Percentiles rank a stretch among this genome's conserved stretches.
These are phyloP conservation scores for Chalciporus chontae DNA, from an alignment of 768 basidiomycete genomes.

Conservation along the genomic window DNA sequence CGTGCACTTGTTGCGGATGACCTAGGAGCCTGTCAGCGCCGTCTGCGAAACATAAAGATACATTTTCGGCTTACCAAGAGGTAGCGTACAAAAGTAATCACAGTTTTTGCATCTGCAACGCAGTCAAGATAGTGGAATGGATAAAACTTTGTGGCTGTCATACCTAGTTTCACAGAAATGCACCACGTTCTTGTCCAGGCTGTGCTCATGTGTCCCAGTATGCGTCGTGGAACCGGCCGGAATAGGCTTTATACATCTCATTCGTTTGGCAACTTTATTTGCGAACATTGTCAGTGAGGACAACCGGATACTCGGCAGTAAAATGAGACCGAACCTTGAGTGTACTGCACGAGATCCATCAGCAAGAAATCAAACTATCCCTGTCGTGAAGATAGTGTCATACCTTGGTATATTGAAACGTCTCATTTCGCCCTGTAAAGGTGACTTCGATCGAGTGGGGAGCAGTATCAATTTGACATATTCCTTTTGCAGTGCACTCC, in stretches of 20 bases:
- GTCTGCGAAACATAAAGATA: rapidly evolving
- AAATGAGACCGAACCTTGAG: conserved; percentile 37
- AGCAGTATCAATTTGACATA: conserved; percentile 51
- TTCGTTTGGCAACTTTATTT: conserved; percentile 40
- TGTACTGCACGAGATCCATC: conserved; percentile 34
- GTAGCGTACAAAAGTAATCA: conserved; percentile 56
- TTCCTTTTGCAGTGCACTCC: conserved; percentile 40
- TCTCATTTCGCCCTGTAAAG: conserved; percentile 51
- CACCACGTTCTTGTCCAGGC: conserved; percentile 35
- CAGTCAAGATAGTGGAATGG: background rate
- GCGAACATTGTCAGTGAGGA: background rate
- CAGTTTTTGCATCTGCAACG: conserved; percentile 47
- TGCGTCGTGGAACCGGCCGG: conserved; percentile 38
- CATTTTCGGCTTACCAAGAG: conserved; percentile 40
- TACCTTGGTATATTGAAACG: conserved; percentile 59
- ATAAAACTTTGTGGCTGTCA: background rate
- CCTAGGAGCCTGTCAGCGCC: conserved; percentile 29
- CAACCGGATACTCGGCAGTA: background rate
- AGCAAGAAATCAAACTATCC: background rate
- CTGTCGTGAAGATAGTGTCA: background rate
- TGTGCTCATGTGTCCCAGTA: conserved; percentile 42
- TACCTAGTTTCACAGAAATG: conserved; percentile 44
- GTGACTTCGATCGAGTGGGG: conserved; percentile 55
- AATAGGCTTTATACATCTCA: conserved; percentile 42
- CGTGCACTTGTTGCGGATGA: conserved; percentile 58